These are phyloP conservation scores for Fraxinus floribunda DNA, from an alignment of 305 asterid genomes.

Conservation along the genomic window DNA sequence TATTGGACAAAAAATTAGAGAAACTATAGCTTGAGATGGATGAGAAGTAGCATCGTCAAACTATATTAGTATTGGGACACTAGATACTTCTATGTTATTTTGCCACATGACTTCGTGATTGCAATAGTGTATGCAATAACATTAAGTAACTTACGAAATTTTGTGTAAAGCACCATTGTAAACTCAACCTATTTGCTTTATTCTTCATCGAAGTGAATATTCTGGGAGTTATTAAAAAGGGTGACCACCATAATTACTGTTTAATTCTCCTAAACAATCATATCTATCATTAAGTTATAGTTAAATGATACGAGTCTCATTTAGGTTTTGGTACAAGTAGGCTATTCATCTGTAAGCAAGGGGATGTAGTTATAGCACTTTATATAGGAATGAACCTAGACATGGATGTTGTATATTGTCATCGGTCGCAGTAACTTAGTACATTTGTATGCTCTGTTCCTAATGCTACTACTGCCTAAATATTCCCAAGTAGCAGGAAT, in stretches of 20 bases:
- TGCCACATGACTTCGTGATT: neutral
- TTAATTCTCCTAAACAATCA: neutral
- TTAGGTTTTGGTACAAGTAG: neutral
- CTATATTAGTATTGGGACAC: neutral
- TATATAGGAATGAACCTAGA: neutral
- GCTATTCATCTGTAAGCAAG: neutral
- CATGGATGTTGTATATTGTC: neutral
- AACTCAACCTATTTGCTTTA: neutral
- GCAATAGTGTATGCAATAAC: neutral
- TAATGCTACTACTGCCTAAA: constrained; percentile 4
- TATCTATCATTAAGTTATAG: neutral
- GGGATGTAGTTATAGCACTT: neutral
- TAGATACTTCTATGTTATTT: neutral
- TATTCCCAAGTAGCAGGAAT: neutral
- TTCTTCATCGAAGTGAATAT: neutral
- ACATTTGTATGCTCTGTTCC: neutral
- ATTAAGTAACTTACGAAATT: neutral
- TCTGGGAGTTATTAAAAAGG: neutral
- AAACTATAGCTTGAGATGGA: neutral
- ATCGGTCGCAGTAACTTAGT: neutral
- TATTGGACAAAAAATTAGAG: neutral
- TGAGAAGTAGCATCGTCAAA: neutral
- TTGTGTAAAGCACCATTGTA: neutral
- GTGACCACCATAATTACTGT: neutral
- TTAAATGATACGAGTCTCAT: constrained; percentile 6